These are phyloP conservation scores for Rossbeevera mucosa DNA, from an alignment of 768 basidiomycete species.

Conservation along the genomic window DNA sequence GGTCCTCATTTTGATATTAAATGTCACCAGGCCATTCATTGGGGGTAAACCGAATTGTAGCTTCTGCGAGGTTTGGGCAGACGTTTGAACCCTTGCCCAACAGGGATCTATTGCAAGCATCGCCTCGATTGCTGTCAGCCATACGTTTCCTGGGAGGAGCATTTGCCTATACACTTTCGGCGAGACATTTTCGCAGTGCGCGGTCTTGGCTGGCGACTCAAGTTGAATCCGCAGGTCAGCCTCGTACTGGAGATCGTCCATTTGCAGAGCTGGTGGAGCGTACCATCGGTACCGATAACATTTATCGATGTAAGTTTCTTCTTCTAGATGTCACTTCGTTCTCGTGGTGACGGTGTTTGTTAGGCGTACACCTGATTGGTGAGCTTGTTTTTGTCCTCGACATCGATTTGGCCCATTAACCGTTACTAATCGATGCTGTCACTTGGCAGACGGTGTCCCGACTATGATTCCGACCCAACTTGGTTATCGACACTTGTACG, in stretches of 20 bases:
- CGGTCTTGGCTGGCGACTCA: not conserved
- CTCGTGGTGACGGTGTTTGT: conserved; percentile 1
- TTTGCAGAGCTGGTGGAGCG: conserved; percentile 41
- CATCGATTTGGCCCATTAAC: not conserved
- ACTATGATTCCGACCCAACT: conserved; percentile 42
- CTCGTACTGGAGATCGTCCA: conserved; percentile 40
- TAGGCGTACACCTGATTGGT: conserved; percentile 46
- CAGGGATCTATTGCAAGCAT: conserved; percentile 38
- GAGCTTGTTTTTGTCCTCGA: not conserved
- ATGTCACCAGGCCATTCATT: conserved; percentile 36
- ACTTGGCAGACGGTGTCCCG: conserved; percentile 43
- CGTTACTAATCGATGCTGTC: not conserved
- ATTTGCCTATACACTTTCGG: conserved; percentile 44
- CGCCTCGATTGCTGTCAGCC: conserved; percentile 32
- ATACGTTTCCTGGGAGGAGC: conserved; percentile 25
- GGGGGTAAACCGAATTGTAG: conserved; percentile 25
- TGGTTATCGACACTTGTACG: conserved; percentile 47
- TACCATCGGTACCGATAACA: conserved; percentile 33
- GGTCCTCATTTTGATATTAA: conserved; percentile 1
- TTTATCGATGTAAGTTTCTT: conserved; percentile 37
- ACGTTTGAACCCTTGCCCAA: conserved; percentile 6
- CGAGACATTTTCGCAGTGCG: conserved; percentile 11
- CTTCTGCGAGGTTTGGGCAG: not conserved
- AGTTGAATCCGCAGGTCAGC: conserved; percentile 38
- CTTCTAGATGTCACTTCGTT: not conserved